These are phyloP conservation scores for Gentiana dahurica DNA, from an alignment of 257 asterid species.

Conservation along the genomic window DNA sequence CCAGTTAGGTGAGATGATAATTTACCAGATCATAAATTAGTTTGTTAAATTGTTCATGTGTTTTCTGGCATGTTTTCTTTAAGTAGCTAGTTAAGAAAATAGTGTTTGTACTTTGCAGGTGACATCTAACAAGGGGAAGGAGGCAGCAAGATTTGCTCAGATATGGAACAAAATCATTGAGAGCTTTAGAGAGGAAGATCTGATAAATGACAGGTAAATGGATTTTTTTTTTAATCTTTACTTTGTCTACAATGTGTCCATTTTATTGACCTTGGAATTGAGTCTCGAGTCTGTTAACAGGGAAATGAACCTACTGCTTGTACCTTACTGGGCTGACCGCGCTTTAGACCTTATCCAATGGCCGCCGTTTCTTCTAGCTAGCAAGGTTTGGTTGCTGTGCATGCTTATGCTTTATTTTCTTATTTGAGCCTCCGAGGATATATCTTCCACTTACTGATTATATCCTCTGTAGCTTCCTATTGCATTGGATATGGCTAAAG, in stretches of 20 bases:
- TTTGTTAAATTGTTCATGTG: not conserved
- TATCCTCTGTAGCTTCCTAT: conserved; percentile 95
- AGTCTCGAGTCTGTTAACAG: conserved; percentile 21
- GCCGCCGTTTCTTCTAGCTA: conserved; percentile 98
- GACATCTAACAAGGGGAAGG: conserved; percentile 58
- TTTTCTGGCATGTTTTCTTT: conserved; percentile 4
- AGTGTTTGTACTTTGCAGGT: conserved; percentile 33
- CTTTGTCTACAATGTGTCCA: not conserved
- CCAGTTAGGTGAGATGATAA: too few species aligned
- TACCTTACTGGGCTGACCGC: conserved; percentile 89
- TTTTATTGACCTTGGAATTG: not conserved
- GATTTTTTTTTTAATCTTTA: not conserved
- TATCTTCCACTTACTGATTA: conserved; percentile 12
- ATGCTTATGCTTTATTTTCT: conserved; percentile 9
- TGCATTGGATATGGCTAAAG: conserved; percentile 98
- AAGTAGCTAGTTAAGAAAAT: conserved; percentile 6
- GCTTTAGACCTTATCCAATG: conserved; percentile 88
- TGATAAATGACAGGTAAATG: conserved; percentile 60
- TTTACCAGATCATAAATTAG: too few species aligned
- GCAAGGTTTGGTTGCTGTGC: conserved; percentile 52
- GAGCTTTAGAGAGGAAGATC: conserved; percentile 96
- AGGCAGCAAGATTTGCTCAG: conserved; percentile 90
- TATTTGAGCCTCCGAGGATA: conserved; percentile 1
- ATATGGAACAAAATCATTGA: conserved; percentile 97
- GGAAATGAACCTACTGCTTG: conserved; percentile 85